These are phyloP conservation scores for Lactarius indigo DNA, from an alignment of 768 basidiomycete species.

Conservation along the genomic window DNA sequence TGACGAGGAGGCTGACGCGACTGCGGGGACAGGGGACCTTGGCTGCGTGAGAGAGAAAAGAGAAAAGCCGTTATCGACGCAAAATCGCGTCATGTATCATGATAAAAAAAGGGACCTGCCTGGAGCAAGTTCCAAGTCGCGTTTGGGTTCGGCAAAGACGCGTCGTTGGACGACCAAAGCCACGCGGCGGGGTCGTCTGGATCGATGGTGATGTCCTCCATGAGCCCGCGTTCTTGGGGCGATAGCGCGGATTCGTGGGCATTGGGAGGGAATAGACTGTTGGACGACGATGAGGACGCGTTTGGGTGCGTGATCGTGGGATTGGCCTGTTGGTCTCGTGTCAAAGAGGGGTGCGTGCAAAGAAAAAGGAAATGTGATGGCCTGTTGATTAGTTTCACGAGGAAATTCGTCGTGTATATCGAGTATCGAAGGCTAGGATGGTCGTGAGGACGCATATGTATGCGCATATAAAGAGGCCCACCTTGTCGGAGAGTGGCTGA, in stretches of 20 bases:
- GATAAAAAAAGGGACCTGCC: not conserved
- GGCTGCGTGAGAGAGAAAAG: not conserved
- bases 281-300: not conserved
- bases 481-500: not conserved
- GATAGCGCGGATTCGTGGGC: constrained; percentile 6
- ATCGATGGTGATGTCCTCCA: constrained; percentile 21
- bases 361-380: not conserved
- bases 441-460: not conserved
- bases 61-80: not conserved
- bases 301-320: not conserved
- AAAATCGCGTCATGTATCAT: not conserved
- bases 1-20: not conserved
- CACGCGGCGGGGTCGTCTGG: constrained; percentile 17
- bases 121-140: not conserved
- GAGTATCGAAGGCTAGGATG: not conserved
- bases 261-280: not conserved
- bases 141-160: not conserved
- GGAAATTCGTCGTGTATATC: not conserved
- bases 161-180: not conserved
- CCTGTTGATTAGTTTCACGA: not conserved
- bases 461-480: not conserved
- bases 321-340: not conserved
- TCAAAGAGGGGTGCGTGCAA: not conserved
- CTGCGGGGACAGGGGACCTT: not conserved
- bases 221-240: constrained; percentile 21